Base-by-base conservation (phyloP, 768 basidiomycete species). In the Mycena galopus region DNA sequence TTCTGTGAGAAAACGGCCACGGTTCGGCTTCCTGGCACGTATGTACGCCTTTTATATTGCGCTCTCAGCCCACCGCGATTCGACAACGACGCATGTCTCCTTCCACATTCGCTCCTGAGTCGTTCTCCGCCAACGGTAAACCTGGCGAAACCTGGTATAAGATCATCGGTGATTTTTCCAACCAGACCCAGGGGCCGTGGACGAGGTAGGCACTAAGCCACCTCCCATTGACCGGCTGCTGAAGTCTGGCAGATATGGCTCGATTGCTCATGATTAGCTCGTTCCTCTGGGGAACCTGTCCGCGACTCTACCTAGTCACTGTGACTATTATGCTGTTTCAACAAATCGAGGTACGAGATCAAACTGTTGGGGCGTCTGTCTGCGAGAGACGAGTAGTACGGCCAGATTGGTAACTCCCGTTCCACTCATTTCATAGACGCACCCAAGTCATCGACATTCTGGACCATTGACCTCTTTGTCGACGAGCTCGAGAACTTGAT, bases 261-360 rank as follows among this genome's bases (percentile, higher is more conserved):
- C 84, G 86, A n/a, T n/a, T n/a, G n/a, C n/a, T n/a, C n/a, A n/a
- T 60, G 78, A 83, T 44, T 87, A 87, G 67, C 73, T 88, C 66
- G 77, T 83, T 62, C 80, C 86, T 3, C 77, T 83, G 65, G 76
- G 71, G 60, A 81, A 86, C 29, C 81, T 88, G 59, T 67, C 80
- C 30, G 50, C 70, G 55, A 75, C 75, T 58, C 83, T 83, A 39
- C 84, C 87, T 0, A n/a, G 35, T 37, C 35, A 37, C 14, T 37
- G 8, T 37, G 35, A n/a, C n/a, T n/a, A 81, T 89, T 69, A 75
- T 89, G 44, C 81, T 89, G 75, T n/a, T n/a, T n/a, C n/a, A n/a
- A n/a, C n/a, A n/a, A n/a, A n/a, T n/a, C n/a, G n/a, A n/a, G n/a
- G n/a, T n/a, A n/a, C n/a, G n/a, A n/a, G n/a, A n/a, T n/a, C n/a